Evolutionary conservation across 257 asterid genomes (phyloP), one percentile per base, ranked within the genome.

Genomic region (Nicotiana tomentosiformis): DNA sequence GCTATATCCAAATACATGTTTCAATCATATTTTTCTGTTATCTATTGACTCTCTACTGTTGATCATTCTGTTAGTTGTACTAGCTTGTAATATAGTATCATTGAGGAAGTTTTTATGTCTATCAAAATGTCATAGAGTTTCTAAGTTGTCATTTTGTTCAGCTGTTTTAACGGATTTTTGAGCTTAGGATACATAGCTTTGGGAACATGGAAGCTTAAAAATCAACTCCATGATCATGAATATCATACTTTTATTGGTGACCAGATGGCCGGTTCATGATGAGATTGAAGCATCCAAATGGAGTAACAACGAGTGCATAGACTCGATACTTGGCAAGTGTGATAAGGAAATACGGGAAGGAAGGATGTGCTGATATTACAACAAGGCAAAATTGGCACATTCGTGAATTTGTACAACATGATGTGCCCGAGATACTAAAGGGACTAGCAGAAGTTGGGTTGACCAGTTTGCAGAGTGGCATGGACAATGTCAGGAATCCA

Each of bases 351-450:
- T 96, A 96, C 26, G 98, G 98, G 3, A 61, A 91, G 69, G 99
- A 96, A 1, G 99, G 98, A 0, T 94, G 98, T 76, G 98, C 93
- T 0, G 99, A 96, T 82, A 95, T 96, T 12, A 96, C 99, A 0
- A 96, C 99, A 0, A 83, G 99, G 89, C 99, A 96, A 60, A 96
- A 96, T 81, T 96, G 98, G 99, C 98, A 96, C 69, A 96, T 96
- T 55, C 97, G 99, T 1, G 99, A 98, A 0, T 98, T 96, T 1
- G 94, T 93, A 9, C 82, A 94, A 78, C 85, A 93, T 1, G 99
- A 96, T 81, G 98, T 94, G 64, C 99, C 98, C 0, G 97, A 92
- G 82, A 94, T 96, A 81, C 86, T 96, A 1, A 86, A 89, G 82
- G 98, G 99, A 68, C 94, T 96, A 0, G 93, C 90, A 10, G 90